Conservation (phyloP, 148 eudicot genomes). For the Cornus kousa region DNA sequence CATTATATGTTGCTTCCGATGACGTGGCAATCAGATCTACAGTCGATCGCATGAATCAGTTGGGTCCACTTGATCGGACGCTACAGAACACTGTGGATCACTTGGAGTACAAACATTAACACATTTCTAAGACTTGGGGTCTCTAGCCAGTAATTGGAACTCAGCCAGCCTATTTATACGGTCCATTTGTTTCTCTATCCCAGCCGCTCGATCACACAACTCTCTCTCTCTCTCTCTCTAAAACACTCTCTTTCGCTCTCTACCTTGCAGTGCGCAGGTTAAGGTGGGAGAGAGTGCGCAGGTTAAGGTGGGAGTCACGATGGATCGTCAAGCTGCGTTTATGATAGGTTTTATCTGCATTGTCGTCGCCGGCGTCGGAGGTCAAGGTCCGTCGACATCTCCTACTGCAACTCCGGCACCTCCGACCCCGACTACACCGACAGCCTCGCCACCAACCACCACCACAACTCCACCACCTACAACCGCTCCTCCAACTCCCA, state of each 20-base stretch:
- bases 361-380: slow-evolving; percentile 19
- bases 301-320: not conserved
- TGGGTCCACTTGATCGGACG: not conserved
- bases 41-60: not conserved
- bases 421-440: slow-evolving; percentile 13
- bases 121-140: too few relatives aligned
- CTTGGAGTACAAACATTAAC: not conserved
- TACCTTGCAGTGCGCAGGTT: not conserved
- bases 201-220: not conserved
- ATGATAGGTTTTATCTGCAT: slow-evolving; percentile 28
- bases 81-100: too few relatives aligned
- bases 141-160: not conserved
- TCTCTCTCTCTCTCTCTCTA: not conserved
- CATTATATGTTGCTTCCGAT: not conserved
- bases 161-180: not conserved
- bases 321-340: slow-evolving; percentile 15
- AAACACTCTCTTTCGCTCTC: not conserved
- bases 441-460: slow-evolving; percentile 21
- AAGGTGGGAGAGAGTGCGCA: not conserved
- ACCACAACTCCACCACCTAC: slow-evolving; percentile 10
- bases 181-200: not conserved
- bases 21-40: not conserved
- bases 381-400: slow-evolving; percentile 31
- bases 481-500: slow-evolving; percentile 8
- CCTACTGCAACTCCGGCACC: slow-evolving; percentile 28